Evolutionary conservation across 2,329 filamentous ascomycete genomes (phyloP).

Genomic region (Blastomyces silverae): DNA sequence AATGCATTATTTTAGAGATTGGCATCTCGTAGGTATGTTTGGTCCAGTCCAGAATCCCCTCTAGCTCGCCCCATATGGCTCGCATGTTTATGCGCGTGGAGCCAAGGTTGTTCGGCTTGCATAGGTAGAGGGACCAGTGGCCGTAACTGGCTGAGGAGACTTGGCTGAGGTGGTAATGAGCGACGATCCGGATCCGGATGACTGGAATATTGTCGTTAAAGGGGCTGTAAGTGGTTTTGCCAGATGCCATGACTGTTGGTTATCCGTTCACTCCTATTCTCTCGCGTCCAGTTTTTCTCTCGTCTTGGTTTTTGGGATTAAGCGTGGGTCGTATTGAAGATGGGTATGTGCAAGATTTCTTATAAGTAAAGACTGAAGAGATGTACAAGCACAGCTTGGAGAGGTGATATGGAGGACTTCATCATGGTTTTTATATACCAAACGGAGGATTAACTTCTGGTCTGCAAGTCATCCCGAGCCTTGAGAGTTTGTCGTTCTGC

Average conservation of each 20-base stretch:
- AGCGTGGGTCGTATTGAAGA: background rate
- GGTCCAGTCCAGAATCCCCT: background rate
- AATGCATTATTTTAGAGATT: background rate
- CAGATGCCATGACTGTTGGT: background rate
- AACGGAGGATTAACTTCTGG: background rate
- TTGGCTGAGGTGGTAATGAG: background rate
- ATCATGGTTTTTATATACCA: slow-evolving; percentile 4
- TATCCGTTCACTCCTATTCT: background rate
- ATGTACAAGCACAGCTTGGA: background rate
- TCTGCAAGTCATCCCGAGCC: background rate
- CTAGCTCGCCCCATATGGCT: background rate
- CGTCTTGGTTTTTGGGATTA: background rate
- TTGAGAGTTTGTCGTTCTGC: background rate
- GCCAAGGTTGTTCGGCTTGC: background rate
- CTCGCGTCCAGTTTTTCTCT: background rate
- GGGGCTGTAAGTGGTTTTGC: background rate
- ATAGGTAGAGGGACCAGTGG: slow-evolving; percentile 9
- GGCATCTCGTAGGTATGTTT: background rate
- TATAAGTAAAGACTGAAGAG: background rate
- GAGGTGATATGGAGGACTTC: background rate
- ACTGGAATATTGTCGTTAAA: background rate
- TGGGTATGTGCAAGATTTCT: background rate
- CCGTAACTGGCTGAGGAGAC: background rate
- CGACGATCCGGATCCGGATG: slow-evolving; percentile 3
- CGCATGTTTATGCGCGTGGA: slow-evolving; percentile 10